phyloP scores from a whole-genome alignment of 192 early-diverging fungal species.

The Thamnidium elegans region DNA sequence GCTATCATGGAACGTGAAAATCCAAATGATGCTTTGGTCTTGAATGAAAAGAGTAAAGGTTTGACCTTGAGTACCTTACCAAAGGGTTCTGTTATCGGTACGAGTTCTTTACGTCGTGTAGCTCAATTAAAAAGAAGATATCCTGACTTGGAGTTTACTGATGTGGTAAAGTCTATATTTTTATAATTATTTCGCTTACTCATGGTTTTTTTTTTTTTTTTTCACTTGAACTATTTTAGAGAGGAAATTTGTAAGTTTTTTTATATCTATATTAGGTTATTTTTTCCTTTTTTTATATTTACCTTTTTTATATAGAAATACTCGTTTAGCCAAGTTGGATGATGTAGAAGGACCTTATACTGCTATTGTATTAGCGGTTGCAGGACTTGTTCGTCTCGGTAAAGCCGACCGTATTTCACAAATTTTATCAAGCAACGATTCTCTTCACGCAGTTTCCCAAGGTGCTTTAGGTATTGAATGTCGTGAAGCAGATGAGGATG shows the following conservation, averaged over 20 bases:
- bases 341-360: slow-evolving; percentile 62
- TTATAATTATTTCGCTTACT: not conserved
- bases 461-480: slow-evolving; percentile 88
- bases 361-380: slow-evolving; percentile 83
- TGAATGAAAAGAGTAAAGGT: slow-evolving; percentile 27
- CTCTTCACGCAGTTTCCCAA: slow-evolving; percentile 91
- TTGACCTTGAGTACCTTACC: slow-evolving; percentile 63
- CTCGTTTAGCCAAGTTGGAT: slow-evolving; percentile 85
- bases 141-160: slow-evolving; percentile 73
- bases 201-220: not conserved
- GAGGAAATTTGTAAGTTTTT: slow-evolving; percentile 40
- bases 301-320: slow-evolving; percentile 65
- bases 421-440: slow-evolving; percentile 52
- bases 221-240: slow-evolving; percentile 8
- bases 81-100: slow-evolving; percentile 76
- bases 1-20: slow-evolving; percentile 87
- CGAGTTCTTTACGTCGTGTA: slow-evolving; percentile 81
- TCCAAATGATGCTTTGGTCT: slow-evolving; percentile 83
- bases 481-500: slow-evolving; percentile 58
- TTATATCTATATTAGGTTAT: slow-evolving; percentile 3
- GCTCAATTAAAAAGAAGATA: slow-evolving; percentile 81
- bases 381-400: slow-evolving; percentile 77
- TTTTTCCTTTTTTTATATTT: not conserved
- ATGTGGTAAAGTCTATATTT: slow-evolving; percentile 59
- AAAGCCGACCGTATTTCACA: slow-evolving; percentile 70